These are phyloP conservation scores for Exobasidium cylindrosporum DNA, from an alignment of 1,284 basidiomycete genomes.

Conservation along the genomic window DNA sequence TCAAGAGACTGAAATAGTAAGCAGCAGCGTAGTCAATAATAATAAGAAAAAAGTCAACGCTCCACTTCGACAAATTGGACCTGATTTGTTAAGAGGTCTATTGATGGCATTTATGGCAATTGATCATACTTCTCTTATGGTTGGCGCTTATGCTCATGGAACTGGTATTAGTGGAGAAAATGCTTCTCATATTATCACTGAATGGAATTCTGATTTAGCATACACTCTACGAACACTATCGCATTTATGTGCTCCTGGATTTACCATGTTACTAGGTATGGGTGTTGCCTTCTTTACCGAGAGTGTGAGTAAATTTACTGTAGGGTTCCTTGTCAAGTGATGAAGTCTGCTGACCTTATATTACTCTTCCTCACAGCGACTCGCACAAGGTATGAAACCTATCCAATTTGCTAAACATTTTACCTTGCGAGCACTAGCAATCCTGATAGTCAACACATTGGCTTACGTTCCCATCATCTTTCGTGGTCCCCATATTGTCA, in stretches of 20 bases:
- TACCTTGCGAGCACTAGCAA: slow-evolving; percentile 19
- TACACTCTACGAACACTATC: slow-evolving; percentile 26
- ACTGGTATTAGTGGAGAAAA: slow-evolving; percentile 25
- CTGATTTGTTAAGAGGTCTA: slow-evolving; percentile 38
- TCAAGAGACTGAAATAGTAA: background rate
- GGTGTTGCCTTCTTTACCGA: slow-evolving; percentile 32
- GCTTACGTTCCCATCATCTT: slow-evolving; percentile 14
- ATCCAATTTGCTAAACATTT: slow-evolving; percentile 22
- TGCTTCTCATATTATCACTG: slow-evolving; percentile 19
- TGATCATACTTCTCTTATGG: slow-evolving; percentile 32
- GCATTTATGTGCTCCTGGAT: slow-evolving; percentile 39
- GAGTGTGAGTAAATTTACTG: background rate
- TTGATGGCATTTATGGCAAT: slow-evolving; percentile 37
- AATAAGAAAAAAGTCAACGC: background rate
- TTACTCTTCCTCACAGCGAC: slow-evolving; percentile 12
- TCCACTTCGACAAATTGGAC: slow-evolving; percentile 28
- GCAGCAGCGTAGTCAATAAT: background rate
- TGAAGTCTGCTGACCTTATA: no score
- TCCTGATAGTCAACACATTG: slow-evolving; percentile 30
- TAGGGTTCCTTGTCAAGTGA: no score
- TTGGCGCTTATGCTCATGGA: slow-evolving; percentile 36
- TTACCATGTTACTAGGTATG: slow-evolving; percentile 40
- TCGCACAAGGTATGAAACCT: slow-evolving; percentile 21
- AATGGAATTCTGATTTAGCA: slow-evolving; percentile 23
- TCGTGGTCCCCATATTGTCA: slow-evolving; percentile 5